A percentile compares a stretch with the other conserved stretches of the same genome.
Conservation (phyloP, 108 stramenopile genomes). For the Aureococcus anophagefferens region DNA sequence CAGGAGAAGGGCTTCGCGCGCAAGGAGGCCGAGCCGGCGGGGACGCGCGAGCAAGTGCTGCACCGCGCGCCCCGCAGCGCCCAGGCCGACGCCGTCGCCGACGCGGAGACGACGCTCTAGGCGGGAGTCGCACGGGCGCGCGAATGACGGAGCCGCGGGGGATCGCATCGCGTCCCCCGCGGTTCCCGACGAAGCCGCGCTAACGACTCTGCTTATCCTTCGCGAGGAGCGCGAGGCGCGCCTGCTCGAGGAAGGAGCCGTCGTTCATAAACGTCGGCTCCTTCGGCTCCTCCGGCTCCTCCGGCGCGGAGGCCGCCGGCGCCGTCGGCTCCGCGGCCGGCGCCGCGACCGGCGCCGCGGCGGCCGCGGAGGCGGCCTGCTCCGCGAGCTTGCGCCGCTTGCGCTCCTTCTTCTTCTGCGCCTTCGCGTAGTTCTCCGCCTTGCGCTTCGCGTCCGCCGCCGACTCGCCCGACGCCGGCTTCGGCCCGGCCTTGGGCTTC, state of each 20-base stretch:
- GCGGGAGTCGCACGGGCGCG: too few species aligned
- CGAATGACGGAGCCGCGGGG: too few species aligned
- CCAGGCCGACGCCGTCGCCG: too few species aligned
- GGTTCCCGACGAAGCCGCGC: too few species aligned
- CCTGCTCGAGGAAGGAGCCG: background rate
- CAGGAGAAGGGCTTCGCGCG: constrained; percentile 1
- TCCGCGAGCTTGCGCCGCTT: background rate
- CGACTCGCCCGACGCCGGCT: background rate
- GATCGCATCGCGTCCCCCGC: too few species aligned
- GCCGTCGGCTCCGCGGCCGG: background rate
- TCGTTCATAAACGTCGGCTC: background rate
- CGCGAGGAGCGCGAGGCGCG: too few species aligned
- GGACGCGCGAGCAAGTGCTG: too few species aligned
- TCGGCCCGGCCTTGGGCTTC: background rate
- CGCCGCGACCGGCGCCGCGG: background rate
- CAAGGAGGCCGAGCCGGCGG: background rate
- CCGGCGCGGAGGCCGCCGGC: background rate
- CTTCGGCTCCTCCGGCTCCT: too few species aligned
- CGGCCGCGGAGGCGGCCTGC: background rate
- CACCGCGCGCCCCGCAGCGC: too few species aligned
- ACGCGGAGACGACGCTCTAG: too few species aligned
- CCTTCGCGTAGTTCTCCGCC: background rate
- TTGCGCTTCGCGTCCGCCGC: background rate
- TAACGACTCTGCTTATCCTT: too few species aligned
- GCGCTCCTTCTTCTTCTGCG: background rate